Conservation (phyloP, 805 yeast genomes). For the Grigorovia yakushimaensis region DNA sequence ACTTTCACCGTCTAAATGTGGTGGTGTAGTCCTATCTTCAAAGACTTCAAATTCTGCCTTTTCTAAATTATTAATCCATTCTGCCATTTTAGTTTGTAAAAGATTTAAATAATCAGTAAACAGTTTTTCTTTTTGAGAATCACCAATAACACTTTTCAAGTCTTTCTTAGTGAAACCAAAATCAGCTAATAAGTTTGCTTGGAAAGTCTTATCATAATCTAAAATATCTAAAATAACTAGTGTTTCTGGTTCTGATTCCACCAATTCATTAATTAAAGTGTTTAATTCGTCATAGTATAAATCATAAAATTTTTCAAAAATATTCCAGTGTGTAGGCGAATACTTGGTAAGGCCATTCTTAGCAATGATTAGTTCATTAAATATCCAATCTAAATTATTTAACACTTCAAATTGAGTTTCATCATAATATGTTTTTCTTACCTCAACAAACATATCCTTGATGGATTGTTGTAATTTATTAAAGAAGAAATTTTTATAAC, state of each 20-base stretch:
- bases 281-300: slow-evolving; percentile 63
- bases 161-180: slow-evolving; percentile 40
- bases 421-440: slow-evolving; percentile 41
- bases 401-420: slow-evolving; percentile 46
- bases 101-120: slow-evolving; percentile 70
- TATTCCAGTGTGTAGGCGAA: slow-evolving; percentile 69
- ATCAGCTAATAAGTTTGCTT: slow-evolving; percentile 39
- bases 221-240: slow-evolving; percentile 61
- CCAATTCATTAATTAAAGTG: slow-evolving; percentile 49
- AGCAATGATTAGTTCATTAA: slow-evolving; percentile 64
- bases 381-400: slow-evolving; percentile 72
- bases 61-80: slow-evolving; percentile 71
- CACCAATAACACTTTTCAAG: slow-evolving; percentile 52
- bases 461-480: slow-evolving; percentile 50
- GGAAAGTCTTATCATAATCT: slow-evolving; percentile 65
- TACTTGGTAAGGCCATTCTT: slow-evolving; percentile 45
- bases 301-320: slow-evolving; percentile 49
- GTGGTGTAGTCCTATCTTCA: slow-evolving; percentile 56
- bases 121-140: slow-evolving; percentile 59
- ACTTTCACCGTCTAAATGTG: slow-evolving; percentile 60
- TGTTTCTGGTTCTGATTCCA: slow-evolving; percentile 72
- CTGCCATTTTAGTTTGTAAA: slow-evolving; percentile 62
- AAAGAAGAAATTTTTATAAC: slow-evolving; percentile 53
- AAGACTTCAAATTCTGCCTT: slow-evolving; percentile 60
- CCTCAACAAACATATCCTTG: slow-evolving; percentile 53